These are phyloP conservation scores for Melampsora larici-populina DNA, from an alignment of 1,284 basidiomycete species.

Conservation along the genomic window DNA sequence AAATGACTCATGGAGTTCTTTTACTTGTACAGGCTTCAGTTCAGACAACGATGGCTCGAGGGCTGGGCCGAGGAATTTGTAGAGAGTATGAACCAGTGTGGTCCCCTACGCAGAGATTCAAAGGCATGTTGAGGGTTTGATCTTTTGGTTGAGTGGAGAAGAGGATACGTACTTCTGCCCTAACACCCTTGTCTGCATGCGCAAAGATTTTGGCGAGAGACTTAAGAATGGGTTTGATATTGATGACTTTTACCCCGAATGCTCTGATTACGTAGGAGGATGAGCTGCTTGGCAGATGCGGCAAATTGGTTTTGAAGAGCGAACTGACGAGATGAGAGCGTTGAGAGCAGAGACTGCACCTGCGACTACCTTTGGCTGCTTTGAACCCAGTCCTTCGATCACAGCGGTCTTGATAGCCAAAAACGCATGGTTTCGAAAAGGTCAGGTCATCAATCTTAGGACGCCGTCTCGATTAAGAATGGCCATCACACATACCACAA, in stretches of 20 bases:
- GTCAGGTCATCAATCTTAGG: no score
- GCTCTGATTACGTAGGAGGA: slow-evolving; percentile 58
- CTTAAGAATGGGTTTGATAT: slow-evolving; percentile 75
- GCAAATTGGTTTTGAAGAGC: background rate
- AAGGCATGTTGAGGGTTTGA: background rate
- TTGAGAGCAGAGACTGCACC: slow-evolving; percentile 74
- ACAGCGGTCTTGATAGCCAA: slow-evolving; percentile 66
- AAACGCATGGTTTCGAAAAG: background rate
- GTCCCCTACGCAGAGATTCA: slow-evolving; percentile 59
- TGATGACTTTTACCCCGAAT: slow-evolving; percentile 76
- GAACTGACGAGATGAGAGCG: slow-evolving; percentile 66
- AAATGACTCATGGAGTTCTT: slow-evolving; percentile 89
- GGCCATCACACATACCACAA: slow-evolving; percentile 69
- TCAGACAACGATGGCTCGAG: slow-evolving; percentile 84
- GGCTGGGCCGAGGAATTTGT: slow-evolving; percentile 82
- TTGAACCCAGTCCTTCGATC: slow-evolving; percentile 77
- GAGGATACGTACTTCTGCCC: slow-evolving; percentile 64
- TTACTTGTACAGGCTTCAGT: slow-evolving; percentile 96
- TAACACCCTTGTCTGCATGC: slow-evolving; percentile 92
- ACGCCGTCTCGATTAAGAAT: background rate
- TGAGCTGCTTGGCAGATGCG: background rate
- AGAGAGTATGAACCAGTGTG: slow-evolving; percentile 70
- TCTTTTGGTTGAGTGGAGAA: background rate
- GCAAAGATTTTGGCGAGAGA: slow-evolving; percentile 86
- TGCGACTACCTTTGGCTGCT: slow-evolving; percentile 91